These are phyloP conservation scores for Trichoderma orchidacearum DNA, from an alignment of 495 filamentous ascomycete species.

Conservation along the genomic window DNA sequence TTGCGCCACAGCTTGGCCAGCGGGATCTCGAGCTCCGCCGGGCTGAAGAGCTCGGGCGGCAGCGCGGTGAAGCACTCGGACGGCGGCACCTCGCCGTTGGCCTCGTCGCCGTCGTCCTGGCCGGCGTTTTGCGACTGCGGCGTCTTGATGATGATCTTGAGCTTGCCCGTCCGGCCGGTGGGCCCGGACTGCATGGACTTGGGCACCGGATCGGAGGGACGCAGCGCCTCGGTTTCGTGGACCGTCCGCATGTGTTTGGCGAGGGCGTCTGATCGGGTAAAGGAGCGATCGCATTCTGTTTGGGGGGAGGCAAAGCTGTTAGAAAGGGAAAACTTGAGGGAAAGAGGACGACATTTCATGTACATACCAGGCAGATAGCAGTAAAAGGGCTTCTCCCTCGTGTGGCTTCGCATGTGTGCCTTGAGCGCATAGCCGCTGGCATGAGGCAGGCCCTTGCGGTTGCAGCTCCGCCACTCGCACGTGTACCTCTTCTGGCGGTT, in stretches of 20 bases:
- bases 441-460: conserved; percentile 74
- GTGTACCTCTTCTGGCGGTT: conserved; percentile 58
- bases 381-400: conserved; percentile 95
- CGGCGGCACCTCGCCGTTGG: conserved; percentile 31
- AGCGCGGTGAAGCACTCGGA: conserved; percentile 31
- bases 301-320: neutral
- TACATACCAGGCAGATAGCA: conserved; percentile 76
- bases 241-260: conserved; percentile 98
- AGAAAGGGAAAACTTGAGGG: neutral
- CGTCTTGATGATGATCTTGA: conserved; percentile 50
- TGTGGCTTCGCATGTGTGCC: conserved; percentile 96
- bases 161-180: conserved; percentile 44
- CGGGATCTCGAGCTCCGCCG: conserved; percentile 54
- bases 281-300: conserved; percentile 90
- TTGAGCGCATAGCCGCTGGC: conserved; percentile 90
- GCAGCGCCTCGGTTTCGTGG: conserved; percentile 87
- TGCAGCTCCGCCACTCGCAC: conserved; percentile 89
- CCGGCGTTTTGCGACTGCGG: conserved; percentile 39
- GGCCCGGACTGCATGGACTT: conserved; percentile 51
- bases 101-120: conserved; percentile 37
- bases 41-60: conserved; percentile 54
- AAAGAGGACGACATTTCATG: no score
- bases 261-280: conserved; percentile 90
- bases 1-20: conserved; percentile 58
- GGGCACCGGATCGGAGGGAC: conserved; percentile 75